A percentile compares a stretch with the other conserved stretches of the same genome.
Conservation (phyloP, 2,329 filamentous ascomycete genomes). For the Conoideocrella luteorostrata region DNA sequence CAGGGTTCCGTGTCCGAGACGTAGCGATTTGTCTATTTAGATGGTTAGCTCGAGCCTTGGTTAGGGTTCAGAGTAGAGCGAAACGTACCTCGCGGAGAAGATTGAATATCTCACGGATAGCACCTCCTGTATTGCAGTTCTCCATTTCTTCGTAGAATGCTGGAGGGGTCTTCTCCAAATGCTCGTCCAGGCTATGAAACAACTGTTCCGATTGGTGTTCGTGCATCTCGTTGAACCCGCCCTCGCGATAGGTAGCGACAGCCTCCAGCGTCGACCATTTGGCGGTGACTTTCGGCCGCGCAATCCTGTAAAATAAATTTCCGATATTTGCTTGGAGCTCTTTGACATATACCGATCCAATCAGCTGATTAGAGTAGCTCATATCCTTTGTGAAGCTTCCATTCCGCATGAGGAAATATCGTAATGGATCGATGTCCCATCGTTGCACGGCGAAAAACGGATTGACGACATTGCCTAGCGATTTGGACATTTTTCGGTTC, state of each 20-base stretch:
- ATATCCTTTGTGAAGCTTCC: conserved; percentile 73
- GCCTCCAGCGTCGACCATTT: conserved; percentile 59
- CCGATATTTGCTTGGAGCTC: conserved; percentile 71
- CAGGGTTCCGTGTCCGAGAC: conserved; percentile 64
- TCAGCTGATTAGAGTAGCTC: conserved; percentile 74
- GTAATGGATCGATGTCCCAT: conserved; percentile 80
- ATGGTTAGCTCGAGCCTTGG: conserved; percentile 10
- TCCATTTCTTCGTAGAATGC: conserved; percentile 51
- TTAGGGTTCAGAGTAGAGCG: too few relatives aligned
- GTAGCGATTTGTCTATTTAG: conserved; percentile 31
- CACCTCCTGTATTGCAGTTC: conserved; percentile 55
- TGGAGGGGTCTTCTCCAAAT: conserved; percentile 14
- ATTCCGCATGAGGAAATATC: conserved; percentile 80
- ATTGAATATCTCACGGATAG: conserved; percentile 58
- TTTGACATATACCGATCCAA: conserved; percentile 74
- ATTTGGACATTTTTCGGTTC: conserved; percentile 93
- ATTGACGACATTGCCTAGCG: conserved; percentile 88
- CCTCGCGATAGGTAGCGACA: conserved; percentile 32
- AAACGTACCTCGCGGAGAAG: conserved; percentile 50
- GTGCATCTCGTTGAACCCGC: conserved; percentile 15
- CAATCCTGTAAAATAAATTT: conserved; percentile 69
- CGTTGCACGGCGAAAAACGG: conserved; percentile 86
- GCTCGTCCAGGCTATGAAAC: conserved; percentile 21
- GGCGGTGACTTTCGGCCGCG: conserved; percentile 47
- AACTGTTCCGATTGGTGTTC: not conserved